A percentile compares a stretch with the other conserved stretches of the same genome.
Evolutionary conservation across 148 eudicot genomes (phyloP).

Genomic region (Cornus controversa): DNA sequence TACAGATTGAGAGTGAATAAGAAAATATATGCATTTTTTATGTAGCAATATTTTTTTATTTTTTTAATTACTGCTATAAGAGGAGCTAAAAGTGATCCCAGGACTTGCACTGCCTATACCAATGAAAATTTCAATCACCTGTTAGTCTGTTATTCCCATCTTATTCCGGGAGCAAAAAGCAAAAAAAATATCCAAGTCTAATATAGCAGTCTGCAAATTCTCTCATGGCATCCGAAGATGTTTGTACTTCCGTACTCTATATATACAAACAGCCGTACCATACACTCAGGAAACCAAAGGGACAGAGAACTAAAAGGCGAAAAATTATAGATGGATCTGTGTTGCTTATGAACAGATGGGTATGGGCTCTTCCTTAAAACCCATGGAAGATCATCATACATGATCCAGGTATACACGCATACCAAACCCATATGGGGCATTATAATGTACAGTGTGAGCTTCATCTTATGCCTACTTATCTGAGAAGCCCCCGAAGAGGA

Average conservation of each 20-base stretch:
- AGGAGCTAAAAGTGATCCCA: too few species aligned
- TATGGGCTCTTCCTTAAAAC: constrained; percentile 8
- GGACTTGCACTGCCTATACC: too few species aligned
- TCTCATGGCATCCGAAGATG: not conserved
- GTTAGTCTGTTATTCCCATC: too few species aligned
- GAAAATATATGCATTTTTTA: too few species aligned
- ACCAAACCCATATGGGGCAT: not conserved
- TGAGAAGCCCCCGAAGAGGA: constrained; percentile 47
- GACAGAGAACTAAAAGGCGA: not conserved
- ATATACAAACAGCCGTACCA: constrained; percentile 10
- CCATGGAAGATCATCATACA: constrained; percentile 18
- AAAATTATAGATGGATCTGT: constrained; percentile 24
- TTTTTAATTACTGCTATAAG: too few species aligned
- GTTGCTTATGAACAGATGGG: constrained; percentile 18
- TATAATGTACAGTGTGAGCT: constrained; percentile 18
- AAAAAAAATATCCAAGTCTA: too few species aligned
- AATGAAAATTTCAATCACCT: too few species aligned
- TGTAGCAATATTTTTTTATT: too few species aligned
- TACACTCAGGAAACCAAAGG: too few species aligned
- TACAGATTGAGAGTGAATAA: too few species aligned
- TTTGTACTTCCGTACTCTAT: constrained; percentile 17
- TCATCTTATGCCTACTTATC: constrained; percentile 44
- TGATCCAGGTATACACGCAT: constrained; percentile 9
- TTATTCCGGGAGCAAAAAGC: too few species aligned
- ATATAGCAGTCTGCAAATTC: not conserved